A percentile compares a stretch with the other conserved stretches of the same genome.
Evolutionary conservation across 176 grass and related monocot genomes (phyloP).

Genomic region (Oryza australiensis): DNA sequence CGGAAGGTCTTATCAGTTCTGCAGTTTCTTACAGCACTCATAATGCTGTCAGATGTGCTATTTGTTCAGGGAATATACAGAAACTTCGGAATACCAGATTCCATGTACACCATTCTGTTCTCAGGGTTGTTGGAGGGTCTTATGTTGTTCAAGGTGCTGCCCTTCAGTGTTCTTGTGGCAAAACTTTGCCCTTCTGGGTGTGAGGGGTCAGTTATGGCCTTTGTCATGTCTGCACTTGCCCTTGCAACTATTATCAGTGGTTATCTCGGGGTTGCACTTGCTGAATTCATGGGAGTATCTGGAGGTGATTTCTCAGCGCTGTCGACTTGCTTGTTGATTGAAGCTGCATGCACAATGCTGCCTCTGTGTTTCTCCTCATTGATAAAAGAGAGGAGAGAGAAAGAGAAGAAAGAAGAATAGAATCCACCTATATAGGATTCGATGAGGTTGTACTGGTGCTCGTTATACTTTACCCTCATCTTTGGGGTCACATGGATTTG

Average conservation of each 20-base stretch:
- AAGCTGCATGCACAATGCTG: constrained; percentile 65
- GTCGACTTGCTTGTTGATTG: constrained; percentile 61
- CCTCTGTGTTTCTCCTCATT: constrained; percentile 60
- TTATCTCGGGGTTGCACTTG: constrained; percentile 88
- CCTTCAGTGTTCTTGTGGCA: constrained; percentile 77
- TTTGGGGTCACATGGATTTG: constrained; percentile 4
- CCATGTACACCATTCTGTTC: constrained; percentile 74
- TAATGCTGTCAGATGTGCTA: constrained; percentile 78
- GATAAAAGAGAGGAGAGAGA: constrained; percentile 57
- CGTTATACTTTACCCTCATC: background rate
- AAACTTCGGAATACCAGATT: constrained; percentile 65
- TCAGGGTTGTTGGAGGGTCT: constrained; percentile 78
- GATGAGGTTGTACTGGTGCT: background rate
- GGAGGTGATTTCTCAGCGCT: constrained; percentile 71
- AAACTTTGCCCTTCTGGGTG: constrained; percentile 79
- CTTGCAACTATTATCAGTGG: constrained; percentile 70
- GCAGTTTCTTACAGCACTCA: constrained; percentile 57
- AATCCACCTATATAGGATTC: constrained; percentile 1
- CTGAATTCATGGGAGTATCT: constrained; percentile 58
- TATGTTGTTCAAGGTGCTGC: constrained; percentile 72
- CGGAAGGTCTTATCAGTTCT: constrained; percentile 66
- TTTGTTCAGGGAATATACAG: constrained; percentile 87
- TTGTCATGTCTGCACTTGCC: constrained; percentile 81
- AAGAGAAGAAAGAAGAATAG: constrained; percentile 76
- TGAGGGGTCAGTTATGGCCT: constrained; percentile 90